Base-by-base conservation (phyloP, 2,329 filamentous ascomycete genomes). In the Penicillium sp. region DNA sequence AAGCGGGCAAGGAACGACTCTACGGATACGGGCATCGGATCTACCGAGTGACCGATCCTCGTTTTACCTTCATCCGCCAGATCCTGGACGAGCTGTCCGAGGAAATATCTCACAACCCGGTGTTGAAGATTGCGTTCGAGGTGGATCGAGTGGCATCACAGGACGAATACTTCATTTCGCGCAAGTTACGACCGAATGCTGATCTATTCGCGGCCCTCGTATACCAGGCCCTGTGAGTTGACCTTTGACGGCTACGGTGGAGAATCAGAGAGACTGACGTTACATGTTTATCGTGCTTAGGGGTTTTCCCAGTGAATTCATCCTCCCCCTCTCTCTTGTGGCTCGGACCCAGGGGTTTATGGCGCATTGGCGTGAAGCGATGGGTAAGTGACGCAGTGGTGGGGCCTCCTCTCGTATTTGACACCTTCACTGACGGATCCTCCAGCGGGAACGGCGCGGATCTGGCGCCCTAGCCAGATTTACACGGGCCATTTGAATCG, bases 31-130 rank as follows among this genome's bases (percentile, higher is more conserved):
- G 83, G 5, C 83, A 86, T 35, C 61, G 61, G 11, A 58, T 60
- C 28, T 63, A 71, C 78, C 82, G 22, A 79, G 84, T 25, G 84
- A 84, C 72, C 81, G 83, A 85, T 61, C 83, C 83, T 4, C 79
- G 83, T 3, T 81, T 78, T 11, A 82, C 76, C 5, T 80, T 80
- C 37, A 83, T 85, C 61, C 75, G 78, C 5, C 71, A 76, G 52
- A 62, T 73, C 39, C 58, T 75, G 20, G 58, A 67, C 7, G 67
- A 70, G 28, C 59, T 70, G 50, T 17, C 55, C 12, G 60, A 60
- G 22, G 55, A 58, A 11, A 53, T 68, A 14, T 54, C 66, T 6
- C 55, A 43, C 35, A 73, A 31, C 7, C 28, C 28, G 28, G 28
- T 31, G 28, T 8, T 31, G 7, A 31, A 31, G 28, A 31, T 31